Base-by-base conservation (phyloP, 805 yeast species). In the Schwanniomyces pseudopolymorphus region DNA sequence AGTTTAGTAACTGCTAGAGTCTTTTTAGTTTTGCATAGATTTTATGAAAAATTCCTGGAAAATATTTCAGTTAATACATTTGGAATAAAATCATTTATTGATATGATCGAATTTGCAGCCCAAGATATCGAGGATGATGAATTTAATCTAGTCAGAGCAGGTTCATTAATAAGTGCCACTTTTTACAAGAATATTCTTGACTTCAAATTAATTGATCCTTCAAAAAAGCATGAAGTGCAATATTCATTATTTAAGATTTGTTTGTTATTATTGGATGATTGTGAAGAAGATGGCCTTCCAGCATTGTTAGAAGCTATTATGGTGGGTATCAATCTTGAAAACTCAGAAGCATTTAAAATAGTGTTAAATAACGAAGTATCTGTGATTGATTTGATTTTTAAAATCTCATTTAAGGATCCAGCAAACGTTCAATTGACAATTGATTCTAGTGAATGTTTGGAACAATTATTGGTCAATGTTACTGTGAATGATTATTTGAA, bases 231-330 rank as follows among this genome's bases (percentile, higher is more conserved):
- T 14, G 50, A 53, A 1, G 40, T 58, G 4, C 77, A 78, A 55
- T 54, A 66, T 1, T 61, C 64, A 8, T 57, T 71, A n/a, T 59
- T 73, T 52, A 53, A 57, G 1, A 51, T 80, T 0, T 73, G 83
- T 9, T 57, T 61, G 2, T 61, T 74, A 2, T 62, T 92, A 8
- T 58, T 77, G 3, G 78, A 75, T 1, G 85, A 80, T 1, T 79
- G 94, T 0, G 87, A 83, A 39, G 96, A 89, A 39, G 98, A 91
- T 56, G 79, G 96, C 0, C 81, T 87, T 28, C 79, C 90, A 1
- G 74, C 86, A 40, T 64, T 91, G 36, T 74, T 87, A 10, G 96
- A 90, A 59, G 78, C 86, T 0, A 63, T 87, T n/a, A 73, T 83
- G 1, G 72, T 77, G 2, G 78, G 83, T 1, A 77, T 87, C 33